Evolutionary conservation across 2,329 filamentous ascomycete species (phyloP), one percentile per base, ranked within the genome.

Genomic region (Epichloe elymi): DNA sequence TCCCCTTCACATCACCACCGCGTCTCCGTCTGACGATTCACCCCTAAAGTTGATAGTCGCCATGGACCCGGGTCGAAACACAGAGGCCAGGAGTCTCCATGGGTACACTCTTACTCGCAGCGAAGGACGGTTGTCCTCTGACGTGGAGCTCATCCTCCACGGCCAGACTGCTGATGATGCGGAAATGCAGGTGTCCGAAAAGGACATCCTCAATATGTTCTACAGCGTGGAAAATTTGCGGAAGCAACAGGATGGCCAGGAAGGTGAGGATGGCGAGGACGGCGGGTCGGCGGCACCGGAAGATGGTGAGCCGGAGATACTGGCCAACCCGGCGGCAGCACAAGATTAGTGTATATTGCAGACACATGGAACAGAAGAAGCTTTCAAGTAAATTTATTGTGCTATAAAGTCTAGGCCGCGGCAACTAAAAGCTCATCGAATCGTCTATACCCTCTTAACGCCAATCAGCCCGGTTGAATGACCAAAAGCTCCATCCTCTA

Each of bases 1-100:
- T 58, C 76, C 76, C 1, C 74, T 91, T 4, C 78, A 82, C 60
- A 60, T 75, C 11, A 60, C 65, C 30, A 54, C 66, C n/a, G 50
- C 51, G 65, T 11, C 55, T 11, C 8, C 60, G 14, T 50, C 52
- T 35, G 53, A 51, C 23, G 53, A 56, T 7, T 52, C 56, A 3
- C 52, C 57, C 3, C 65, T 60, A 19, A 62, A 54, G 50, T 55
- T 76, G 36, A 54, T 73, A 39, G 65, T 69, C 5, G 65, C 71
- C 14, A 55, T 74, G 37, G 71, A 77, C 51, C 59, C 66, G 1
- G 54, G 59, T 39, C 62, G 63, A 38, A 50, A 55, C 10, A 53
- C 58, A 4, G 53, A 57, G 11, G 60, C 58, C 11, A 63, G 58
- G 48, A 65, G 64, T 48, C 56, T 69, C 2, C 59, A 61, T 42